A percentile compares a stretch with the other conserved stretches of the same genome.
Conservation (phyloP, 2,329 filamentous ascomycete species). For the Fusarium sororula region DNA sequence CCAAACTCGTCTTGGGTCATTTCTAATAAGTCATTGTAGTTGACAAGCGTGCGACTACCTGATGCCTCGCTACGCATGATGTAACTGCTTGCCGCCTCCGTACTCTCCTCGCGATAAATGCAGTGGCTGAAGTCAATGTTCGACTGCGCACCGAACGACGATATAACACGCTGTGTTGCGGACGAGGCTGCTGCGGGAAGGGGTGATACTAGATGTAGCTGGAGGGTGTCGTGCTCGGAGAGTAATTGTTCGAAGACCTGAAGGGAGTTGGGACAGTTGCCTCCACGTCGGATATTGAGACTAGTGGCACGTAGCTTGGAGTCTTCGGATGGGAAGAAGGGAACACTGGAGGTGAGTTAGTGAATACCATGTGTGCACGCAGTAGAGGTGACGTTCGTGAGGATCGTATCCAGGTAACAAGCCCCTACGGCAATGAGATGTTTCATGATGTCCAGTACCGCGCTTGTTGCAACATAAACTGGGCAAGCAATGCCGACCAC, state of each 20-base stretch:
- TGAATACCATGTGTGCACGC: not conserved
- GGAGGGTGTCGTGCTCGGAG: constrained; percentile 37
- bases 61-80: constrained; percentile 69
- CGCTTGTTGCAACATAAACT: not conserved
- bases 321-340: constrained; percentile 75
- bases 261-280: constrained; percentile 77
- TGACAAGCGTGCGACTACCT: constrained; percentile 75
- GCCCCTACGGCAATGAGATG: constrained; percentile 72
- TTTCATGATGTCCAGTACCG: constrained; percentile 51
- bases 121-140: constrained; percentile 63
- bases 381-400: constrained; percentile 59
- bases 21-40: constrained; percentile 72
- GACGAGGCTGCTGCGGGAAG: constrained; percentile 64
- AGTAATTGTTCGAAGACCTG: constrained; percentile 75
- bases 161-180: constrained; percentile 60
- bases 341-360: constrained; percentile 59
- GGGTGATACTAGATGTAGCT: constrained; percentile 57
- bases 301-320: constrained; percentile 73
- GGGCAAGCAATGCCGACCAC: not conserved
- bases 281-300: constrained; percentile 70
- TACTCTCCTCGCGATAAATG: constrained; percentile 64
- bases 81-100: constrained; percentile 72
- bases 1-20: constrained; percentile 72
- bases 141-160: constrained; percentile 60
- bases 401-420: constrained; percentile 76